These are phyloP conservation scores for Echium plantagineum DNA, from an alignment of 257 asterid species.

Conservation along the genomic window DNA sequence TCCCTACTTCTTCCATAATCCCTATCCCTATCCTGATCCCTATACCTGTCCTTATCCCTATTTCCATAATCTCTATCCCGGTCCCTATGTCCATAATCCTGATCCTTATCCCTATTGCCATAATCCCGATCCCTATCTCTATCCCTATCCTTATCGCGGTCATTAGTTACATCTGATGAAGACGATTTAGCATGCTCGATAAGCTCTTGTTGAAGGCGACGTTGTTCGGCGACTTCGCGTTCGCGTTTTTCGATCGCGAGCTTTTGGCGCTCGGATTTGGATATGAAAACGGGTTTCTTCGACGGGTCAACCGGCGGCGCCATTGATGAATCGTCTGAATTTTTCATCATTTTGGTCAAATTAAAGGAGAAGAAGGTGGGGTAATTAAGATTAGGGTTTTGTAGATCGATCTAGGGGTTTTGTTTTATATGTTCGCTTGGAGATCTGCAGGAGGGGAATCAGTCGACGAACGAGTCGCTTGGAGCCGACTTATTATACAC, in stretches of 20 bases:
- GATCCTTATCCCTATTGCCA: no score
- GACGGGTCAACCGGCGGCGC: conserved; percentile 5
- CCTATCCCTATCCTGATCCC: no score
- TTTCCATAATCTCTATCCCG: conserved; percentile 5
- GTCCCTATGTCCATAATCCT: no score
- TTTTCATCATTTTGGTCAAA: not conserved
- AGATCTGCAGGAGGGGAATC: conserved; percentile 24
- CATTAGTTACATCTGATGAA: conserved; percentile 12
- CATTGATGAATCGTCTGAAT: not conserved
- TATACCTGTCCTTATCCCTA: conserved; percentile 12
- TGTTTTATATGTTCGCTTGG: conserved; percentile 17
- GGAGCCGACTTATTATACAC: no score
- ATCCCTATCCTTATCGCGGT: conserved; percentile 27
- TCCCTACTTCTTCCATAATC: conserved; percentile 2
- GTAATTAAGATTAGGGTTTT: not conserved
- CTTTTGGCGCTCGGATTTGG: conserved; percentile 59
- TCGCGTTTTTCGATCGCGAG: conserved; percentile 56
- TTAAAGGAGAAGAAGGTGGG: not conserved
- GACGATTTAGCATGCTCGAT: conserved; percentile 20
- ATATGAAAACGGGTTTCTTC: conserved; percentile 59
- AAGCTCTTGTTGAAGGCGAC: conserved; percentile 23
- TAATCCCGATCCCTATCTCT: no score
- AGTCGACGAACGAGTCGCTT: no score
- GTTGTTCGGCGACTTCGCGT: conserved; percentile 49
- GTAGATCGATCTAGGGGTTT: not conserved